Conservation (phyloP, 805 yeast species). For the Ogataea paraovalis region DNA sequence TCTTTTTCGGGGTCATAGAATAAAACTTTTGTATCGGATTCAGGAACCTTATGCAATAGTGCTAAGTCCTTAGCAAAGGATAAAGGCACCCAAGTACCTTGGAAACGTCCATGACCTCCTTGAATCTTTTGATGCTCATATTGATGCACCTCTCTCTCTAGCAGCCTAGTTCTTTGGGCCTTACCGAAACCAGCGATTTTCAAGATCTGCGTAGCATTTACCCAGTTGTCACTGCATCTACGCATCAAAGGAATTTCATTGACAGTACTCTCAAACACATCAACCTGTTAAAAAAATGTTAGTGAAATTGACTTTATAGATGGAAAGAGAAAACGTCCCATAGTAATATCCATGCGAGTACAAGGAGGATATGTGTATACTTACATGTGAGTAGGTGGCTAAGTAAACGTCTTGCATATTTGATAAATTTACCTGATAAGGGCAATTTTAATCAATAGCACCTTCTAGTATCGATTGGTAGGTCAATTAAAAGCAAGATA, state of each 20-base stretch:
- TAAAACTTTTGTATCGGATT: slow-evolving; percentile 49
- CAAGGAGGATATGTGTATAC: slow-evolving; percentile 9
- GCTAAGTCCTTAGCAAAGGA: slow-evolving; percentile 59
- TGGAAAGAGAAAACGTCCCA: neutral
- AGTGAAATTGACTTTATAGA: neutral
- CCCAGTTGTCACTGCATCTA: slow-evolving; percentile 88
- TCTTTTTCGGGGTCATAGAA: slow-evolving; percentile 48
- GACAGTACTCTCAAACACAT: slow-evolving; percentile 60
- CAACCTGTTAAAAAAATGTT: slow-evolving; percentile 28
- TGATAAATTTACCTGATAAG: neutral
- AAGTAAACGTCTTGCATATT: slow-evolving; percentile 30
- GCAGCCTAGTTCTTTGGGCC: slow-evolving; percentile 70
- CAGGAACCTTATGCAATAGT: slow-evolving; percentile 45
- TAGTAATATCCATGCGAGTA: neutral
- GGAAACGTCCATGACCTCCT: slow-evolving; percentile 82
- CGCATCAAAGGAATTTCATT: slow-evolving; percentile 82
- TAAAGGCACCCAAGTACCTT: slow-evolving; percentile 84
- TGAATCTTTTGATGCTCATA: slow-evolving; percentile 70
- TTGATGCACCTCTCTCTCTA: slow-evolving; percentile 70
- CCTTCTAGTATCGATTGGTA: too few relatives aligned
- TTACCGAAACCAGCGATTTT: slow-evolving; percentile 77
- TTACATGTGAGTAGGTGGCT: slow-evolving; percentile 44
- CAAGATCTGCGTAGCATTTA: slow-evolving; percentile 78
- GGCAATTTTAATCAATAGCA: neutral
- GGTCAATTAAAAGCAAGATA: neutral